Evolutionary conservation across 352 stramenopile species (phyloP).

Genomic region (Halophytophthora batemanensis): DNA sequence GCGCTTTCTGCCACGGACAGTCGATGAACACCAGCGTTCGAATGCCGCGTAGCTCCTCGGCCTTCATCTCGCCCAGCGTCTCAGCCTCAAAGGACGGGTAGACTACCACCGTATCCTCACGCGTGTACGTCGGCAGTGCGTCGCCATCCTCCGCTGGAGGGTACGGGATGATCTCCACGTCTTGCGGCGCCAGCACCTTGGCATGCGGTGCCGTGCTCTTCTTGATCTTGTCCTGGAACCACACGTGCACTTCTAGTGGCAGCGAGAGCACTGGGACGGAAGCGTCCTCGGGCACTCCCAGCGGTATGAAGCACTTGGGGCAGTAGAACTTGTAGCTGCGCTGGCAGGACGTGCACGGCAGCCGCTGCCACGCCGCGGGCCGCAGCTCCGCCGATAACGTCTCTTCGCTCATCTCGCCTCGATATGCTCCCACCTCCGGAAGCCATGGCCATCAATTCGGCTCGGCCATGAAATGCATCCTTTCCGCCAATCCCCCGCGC

Average conservation of each 20-base stretch:
- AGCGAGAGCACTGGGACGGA: conserved; percentile 53
- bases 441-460: neutral
- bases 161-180: conserved; percentile 72
- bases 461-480: neutral
- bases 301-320: conserved; percentile 57
- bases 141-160: conserved; percentile 26
- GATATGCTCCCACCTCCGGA: neutral
- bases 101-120: conserved; percentile 64
- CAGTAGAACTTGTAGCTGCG: conserved; percentile 89
- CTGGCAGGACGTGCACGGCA: conserved; percentile 56
- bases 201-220: conserved; percentile 87
- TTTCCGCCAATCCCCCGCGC: no score
- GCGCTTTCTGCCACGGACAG: conserved; percentile 84
- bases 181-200: conserved; percentile 67
- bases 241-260: conserved; percentile 78
- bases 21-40: conserved; percentile 85
- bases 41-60: conserved; percentile 53
- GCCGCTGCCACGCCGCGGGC: conserved; percentile 47
- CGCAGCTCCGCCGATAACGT: neutral
- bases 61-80: conserved; percentile 55
- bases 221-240: conserved; percentile 88
- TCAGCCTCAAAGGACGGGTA: conserved; percentile 75
- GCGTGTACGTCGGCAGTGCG: conserved; percentile 43
- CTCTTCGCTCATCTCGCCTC: conserved; percentile 7
- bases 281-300: conserved; percentile 53